phyloP scores from a whole-genome alignment of 1,284 basidiomycete species.

The Cutaneotrichosporon spelunceum region DNA sequence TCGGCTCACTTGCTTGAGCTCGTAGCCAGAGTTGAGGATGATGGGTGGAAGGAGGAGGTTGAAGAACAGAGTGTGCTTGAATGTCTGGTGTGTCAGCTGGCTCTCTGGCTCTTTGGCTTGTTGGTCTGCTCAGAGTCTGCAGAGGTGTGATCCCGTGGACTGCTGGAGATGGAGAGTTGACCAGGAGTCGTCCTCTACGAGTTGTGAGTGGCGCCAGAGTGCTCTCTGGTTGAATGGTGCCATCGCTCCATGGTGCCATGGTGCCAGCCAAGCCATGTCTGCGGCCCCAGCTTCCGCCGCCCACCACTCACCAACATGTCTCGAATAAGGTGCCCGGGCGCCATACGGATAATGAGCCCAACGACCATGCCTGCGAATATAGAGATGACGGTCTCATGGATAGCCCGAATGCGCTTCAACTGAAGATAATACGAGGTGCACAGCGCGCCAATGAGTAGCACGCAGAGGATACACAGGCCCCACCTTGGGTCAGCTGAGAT shows the following conservation, averaged over 20 bases:
- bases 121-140: not conserved
- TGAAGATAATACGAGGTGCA: slow-evolving; percentile 98
- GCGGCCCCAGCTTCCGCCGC: too few species aligned
- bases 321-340: slow-evolving; percentile 88
- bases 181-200: too few species aligned
- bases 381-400: slow-evolving; percentile 95
- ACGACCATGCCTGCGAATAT: slow-evolving; percentile 95
- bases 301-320: slow-evolving; percentile 81
- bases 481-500: slow-evolving; percentile 52
- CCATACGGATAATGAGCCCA: slow-evolving; percentile 81
- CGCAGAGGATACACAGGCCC: slow-evolving; percentile 91
- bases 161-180: too few species aligned
- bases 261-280: too few species aligned
- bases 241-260: too few species aligned
- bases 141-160: too few species aligned
- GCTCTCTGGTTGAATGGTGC: too few species aligned
- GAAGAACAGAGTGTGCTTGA: slow-evolving; percentile 97
- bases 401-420: slow-evolving; percentile 88
- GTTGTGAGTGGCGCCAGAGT: too few species aligned
- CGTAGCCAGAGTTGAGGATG: slow-evolving; percentile 96
- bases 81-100: slow-evolving; percentile 60
- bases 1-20: slow-evolving; percentile 77
- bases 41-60: slow-evolving; percentile 96
- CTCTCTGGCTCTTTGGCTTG: too few species aligned
- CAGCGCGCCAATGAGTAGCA: slow-evolving; percentile 88